Evolutionary conservation across 306 rosid species (phyloP), one percentile per base, ranked within the genome.

Genomic region (Argentina anserina): DNA sequence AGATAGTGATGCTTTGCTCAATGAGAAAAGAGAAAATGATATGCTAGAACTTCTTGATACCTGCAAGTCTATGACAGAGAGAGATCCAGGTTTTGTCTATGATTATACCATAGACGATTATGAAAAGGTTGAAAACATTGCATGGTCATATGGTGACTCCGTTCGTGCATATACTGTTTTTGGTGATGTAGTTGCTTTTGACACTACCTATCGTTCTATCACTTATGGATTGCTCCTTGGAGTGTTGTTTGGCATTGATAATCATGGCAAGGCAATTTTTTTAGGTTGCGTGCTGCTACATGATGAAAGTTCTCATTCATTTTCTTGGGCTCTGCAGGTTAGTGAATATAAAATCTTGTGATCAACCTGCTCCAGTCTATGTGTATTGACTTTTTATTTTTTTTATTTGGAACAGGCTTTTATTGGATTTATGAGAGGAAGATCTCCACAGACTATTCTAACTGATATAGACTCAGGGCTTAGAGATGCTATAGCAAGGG

Each of bases 261-360:
- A 81, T 75, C 79, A 79, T 31, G 92, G 92, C 60, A 85, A 81
- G 79, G 84, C 85, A 49, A 76, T 85, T 47, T 56, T 83, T 63
- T 72, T 87, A 20, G 82, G 92, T 29, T 83, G 85, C 67, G 88
- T 73, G 42, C 75, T 87, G 81, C 82, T 88, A 76, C 92, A 88
- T 72, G 92, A 85, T 50, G 92, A 88, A 75, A 81, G 86, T 70
- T 75, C 85, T 13, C 80, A 63, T 73, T 75, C 88, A 67, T 83
- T 83, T 76, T 67, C 85, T 28, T 88, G 90, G 92, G 90, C 92
- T 66, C 75, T 83, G 74, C 92, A 83, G 92, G 92, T 88, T 79
- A 65, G 90, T 83, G 64, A 83, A 69, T 20, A 80, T 77, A 63
- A 75, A 72, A 52, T 66, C 71, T 77, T 77, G 75, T 81, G 76